Percentiles rank a stretch among this genome's conserved stretches.
phyloP scores from a whole-genome alignment of 495 filamentous ascomycete genomes.

The Aspergillus taichungensis region DNA sequence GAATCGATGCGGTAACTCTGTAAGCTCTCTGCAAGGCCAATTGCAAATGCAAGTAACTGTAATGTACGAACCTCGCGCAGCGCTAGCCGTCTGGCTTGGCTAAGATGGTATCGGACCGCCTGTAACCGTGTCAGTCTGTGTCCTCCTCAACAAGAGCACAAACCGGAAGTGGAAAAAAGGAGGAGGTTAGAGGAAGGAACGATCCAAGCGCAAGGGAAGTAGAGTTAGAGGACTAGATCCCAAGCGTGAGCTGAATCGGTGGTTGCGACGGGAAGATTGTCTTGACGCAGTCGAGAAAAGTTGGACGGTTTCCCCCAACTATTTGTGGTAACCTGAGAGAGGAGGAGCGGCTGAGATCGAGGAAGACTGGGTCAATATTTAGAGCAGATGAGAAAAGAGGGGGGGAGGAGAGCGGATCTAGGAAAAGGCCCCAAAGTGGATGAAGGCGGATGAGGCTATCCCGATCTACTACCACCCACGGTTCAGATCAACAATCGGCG shows the following conservation, averaged over 20 bases:
- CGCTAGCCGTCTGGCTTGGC: slow-evolving; percentile 17
- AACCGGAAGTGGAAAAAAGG: slow-evolving; percentile 8
- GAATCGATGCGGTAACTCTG: slow-evolving; percentile 1
- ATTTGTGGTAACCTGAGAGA: no score
- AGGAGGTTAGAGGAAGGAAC: slow-evolving; percentile 8
- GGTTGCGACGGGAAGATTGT: not conserved
- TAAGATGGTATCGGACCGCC: slow-evolving; percentile 16
- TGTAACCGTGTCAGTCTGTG: slow-evolving; percentile 36
- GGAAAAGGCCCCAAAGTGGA: slow-evolving; percentile 12
- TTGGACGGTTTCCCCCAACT: no score
- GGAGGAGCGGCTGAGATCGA: no score
- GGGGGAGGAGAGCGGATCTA: slow-evolving; percentile 15
- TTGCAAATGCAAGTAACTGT: slow-evolving; percentile 6
- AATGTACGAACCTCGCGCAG: slow-evolving; percentile 15
- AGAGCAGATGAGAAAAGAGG: no score
- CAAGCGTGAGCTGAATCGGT: slow-evolving; percentile 9
- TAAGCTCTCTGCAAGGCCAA: not conserved
- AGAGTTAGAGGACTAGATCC: slow-evolving; percentile 5
- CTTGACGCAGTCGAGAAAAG: not conserved
- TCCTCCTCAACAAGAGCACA: slow-evolving; percentile 14
- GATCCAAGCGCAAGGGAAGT: slow-evolving; percentile 12
- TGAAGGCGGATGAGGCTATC: slow-evolving; percentile 25
- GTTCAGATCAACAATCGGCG: slow-evolving; percentile 37
- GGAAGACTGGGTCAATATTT: no score
- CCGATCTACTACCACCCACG: slow-evolving; percentile 30